These are phyloP conservation scores for Macrolepiota fuliginosa DNA, from an alignment of 768 basidiomycete genomes.

Conservation along the genomic window DNA sequence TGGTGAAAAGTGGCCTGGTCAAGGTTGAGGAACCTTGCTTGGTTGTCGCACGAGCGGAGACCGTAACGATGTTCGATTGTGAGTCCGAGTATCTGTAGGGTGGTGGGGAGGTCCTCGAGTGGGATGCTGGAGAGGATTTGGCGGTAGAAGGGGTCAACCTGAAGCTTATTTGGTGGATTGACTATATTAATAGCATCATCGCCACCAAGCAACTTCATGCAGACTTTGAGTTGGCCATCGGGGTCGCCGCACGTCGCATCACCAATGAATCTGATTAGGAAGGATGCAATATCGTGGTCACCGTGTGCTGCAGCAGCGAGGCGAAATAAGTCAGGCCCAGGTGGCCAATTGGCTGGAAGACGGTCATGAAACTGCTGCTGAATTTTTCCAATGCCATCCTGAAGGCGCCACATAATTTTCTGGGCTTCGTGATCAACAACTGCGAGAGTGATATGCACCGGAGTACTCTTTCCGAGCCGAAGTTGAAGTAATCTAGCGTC, in stretches of 20 bases:
- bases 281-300: background rate
- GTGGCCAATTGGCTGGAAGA: background rate
- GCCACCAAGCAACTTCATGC: background rate
- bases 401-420: background rate
- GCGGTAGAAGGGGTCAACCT: background rate
- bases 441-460: too few species aligned
- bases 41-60: background rate
- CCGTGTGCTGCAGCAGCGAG: background rate
- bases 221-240: too few species aligned
- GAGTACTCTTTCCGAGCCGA: too few species aligned
- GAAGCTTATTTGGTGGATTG: background rate
- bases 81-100: slow-evolving; percentile 2
- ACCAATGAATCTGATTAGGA: background rate
- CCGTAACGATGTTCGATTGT: background rate
- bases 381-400: background rate
- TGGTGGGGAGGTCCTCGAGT: background rate
- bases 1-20: background rate
- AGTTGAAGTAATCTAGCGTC: too few species aligned
- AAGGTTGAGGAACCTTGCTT: background rate
- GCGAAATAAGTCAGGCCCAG: background rate
- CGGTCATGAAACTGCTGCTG: background rate
- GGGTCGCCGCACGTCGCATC: too few species aligned
- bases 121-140: slow-evolving; percentile 2
- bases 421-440: background rate
- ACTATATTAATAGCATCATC: too few species aligned